phyloP scores from a whole-genome alignment of 2,329 filamentous ascomycete species.

The Helicocarpus griseus region DNA sequence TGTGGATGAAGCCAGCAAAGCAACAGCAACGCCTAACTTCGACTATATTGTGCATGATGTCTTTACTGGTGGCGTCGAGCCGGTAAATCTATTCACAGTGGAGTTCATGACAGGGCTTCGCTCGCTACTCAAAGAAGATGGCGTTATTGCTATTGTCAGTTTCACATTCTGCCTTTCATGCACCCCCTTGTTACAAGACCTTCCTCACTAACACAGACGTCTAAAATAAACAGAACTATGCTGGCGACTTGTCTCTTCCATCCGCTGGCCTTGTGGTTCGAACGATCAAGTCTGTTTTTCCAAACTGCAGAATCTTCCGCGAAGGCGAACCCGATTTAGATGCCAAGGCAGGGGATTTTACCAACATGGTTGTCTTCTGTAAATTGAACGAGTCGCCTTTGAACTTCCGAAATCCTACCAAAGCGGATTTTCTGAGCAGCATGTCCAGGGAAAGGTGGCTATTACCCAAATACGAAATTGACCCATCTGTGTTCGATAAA shows the following conservation, averaged over 20 bases:
- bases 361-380: conserved; percentile 96
- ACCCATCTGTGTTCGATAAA: conserved; percentile 27
- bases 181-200: too few relatives aligned
- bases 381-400: conserved; percentile 51
- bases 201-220: neutral
- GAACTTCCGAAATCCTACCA: conserved; percentile 55
- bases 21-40: conserved; percentile 45
- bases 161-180: neutral
- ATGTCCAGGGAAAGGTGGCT: conserved; percentile 60
- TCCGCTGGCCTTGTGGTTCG: conserved; percentile 68
- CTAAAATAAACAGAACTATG: conserved; percentile 63
- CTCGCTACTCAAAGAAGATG: conserved; percentile 62
- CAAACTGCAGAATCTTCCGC: conserved; percentile 83
- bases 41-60: conserved; percentile 97
- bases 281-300: conserved; percentile 74
- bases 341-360: conserved; percentile 58
- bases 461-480: conserved; percentile 61
- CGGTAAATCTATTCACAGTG: conserved; percentile 73
- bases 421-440: conserved; percentile 63
- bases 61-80: conserved; percentile 92
- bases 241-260: conserved; percentile 71
- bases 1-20: conserved; percentile 42
- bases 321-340: conserved; percentile 53
- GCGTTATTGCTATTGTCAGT: conserved; percentile 78
- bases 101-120: conserved; percentile 69